These are phyloP conservation scores for Candida methanosorbosa DNA, from an alignment of 805 yeast species.

Conservation along the genomic window DNA sequence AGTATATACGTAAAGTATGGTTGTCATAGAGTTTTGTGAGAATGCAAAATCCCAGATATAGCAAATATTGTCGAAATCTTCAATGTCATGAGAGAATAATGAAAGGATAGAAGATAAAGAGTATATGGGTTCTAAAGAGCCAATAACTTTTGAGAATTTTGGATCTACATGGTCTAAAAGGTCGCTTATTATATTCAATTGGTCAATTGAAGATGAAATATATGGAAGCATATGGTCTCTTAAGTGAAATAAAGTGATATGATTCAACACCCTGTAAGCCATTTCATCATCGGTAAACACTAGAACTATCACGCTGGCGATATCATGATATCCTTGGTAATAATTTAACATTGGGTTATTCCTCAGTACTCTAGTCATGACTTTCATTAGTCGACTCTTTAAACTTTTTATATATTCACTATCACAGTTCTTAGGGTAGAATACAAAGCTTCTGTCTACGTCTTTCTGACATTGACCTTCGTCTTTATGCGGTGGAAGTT, in stretches of 20 bases:
- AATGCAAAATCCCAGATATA: constrained; percentile 65
- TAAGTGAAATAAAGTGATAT: constrained; percentile 50
- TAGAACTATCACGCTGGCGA: constrained; percentile 58
- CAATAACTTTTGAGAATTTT: constrained; percentile 31
- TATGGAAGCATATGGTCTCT: constrained; percentile 81
- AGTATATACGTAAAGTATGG: constrained; percentile 53
- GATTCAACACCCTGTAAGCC: constrained; percentile 38
- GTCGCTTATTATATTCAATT: constrained; percentile 58
- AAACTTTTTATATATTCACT: constrained; percentile 20
- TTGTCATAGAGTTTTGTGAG: constrained; percentile 43
- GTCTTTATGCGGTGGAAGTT: constrained; percentile 47
- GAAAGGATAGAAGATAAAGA: constrained; percentile 76
- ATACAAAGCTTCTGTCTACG: constrained; percentile 60
- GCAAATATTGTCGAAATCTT: constrained; percentile 38
- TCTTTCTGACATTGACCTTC: constrained; percentile 77
- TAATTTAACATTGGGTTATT: constrained; percentile 57
- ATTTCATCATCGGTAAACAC: constrained; percentile 34
- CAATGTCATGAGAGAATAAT: constrained; percentile 63
- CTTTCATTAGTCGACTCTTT: constrained; percentile 29
- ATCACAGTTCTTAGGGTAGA: constrained; percentile 20
- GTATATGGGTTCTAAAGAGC: constrained; percentile 44
- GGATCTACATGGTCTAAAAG: constrained; percentile 43
- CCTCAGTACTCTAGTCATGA: constrained; percentile 49
- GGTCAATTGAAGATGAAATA: constrained; percentile 56
- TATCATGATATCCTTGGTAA: constrained; percentile 92